Conservation (phyloP, 805 yeast genomes). For the Schwanniomyces polymorphus region DNA sequence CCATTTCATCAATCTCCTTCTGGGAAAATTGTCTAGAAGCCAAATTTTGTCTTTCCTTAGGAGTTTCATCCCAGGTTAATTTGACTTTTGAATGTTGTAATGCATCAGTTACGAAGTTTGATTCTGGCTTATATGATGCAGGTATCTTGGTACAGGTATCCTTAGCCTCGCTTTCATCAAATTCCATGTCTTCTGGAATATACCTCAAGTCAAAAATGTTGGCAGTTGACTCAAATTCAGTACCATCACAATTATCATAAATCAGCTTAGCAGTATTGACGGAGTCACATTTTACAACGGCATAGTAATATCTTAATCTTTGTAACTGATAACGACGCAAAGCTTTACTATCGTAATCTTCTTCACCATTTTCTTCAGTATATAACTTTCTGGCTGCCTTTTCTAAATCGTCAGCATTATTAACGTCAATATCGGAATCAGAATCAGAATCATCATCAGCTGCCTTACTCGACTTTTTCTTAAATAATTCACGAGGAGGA, state of each 20-base stretch:
- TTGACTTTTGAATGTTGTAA: conserved; percentile 94
- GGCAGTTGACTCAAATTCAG: conserved; percentile 95
- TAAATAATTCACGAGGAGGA: conserved; percentile 84
- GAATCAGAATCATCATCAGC: conserved; percentile 33
- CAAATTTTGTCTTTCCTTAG: conserved; percentile 77
- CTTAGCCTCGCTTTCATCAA: conserved; percentile 68
- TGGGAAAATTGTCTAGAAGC: conserved; percentile 82
- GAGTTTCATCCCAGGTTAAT: conserved; percentile 98
- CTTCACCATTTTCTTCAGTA: conserved; percentile 78
- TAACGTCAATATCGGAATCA: conserved; percentile 40
- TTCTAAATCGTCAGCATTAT: conserved; percentile 50
- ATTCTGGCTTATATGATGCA: conserved; percentile 70
- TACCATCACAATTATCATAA: conserved; percentile 87
- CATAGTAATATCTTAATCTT: conserved; percentile 89
- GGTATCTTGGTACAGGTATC: conserved; percentile 78
- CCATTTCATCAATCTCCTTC: conserved; percentile 87
- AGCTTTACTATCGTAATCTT: conserved; percentile 80
- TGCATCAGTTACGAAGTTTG: conserved; percentile 87
- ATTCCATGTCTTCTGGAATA: conserved; percentile 90
- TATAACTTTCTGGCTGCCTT: conserved; percentile 69
- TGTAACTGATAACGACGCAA: conserved; percentile 90
- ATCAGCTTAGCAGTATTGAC: conserved; percentile 69
- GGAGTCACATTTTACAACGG: conserved; percentile 81
- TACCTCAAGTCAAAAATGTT: conserved; percentile 90
- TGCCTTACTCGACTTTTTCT: conserved; percentile 40